These are phyloP conservation scores for Colletotrichum brevisporum DNA, from an alignment of 2,329 filamentous ascomycete genomes.

Conservation along the genomic window DNA sequence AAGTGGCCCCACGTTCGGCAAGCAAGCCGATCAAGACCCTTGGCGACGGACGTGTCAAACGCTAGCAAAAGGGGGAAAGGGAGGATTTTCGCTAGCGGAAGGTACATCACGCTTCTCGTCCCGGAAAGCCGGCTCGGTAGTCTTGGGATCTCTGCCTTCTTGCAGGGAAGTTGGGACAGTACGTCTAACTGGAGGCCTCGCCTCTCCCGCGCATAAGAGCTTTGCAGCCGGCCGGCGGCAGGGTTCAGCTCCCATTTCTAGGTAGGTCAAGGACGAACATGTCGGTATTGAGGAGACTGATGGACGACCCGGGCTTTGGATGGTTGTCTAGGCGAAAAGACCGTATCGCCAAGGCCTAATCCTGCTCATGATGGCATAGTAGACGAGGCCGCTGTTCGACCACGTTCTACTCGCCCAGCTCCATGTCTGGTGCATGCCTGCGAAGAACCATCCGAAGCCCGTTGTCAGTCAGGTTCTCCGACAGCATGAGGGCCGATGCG, in stretches of 20 bases:
- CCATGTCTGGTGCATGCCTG: conserved; percentile 5
- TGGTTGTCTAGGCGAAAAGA: conserved; percentile 7
- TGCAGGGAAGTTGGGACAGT: conserved; percentile 28
- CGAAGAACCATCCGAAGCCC: conserved; percentile 60
- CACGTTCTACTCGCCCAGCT: neutral
- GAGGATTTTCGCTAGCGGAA: neutral
- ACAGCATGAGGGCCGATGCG: conserved; percentile 72
- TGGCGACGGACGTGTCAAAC: neutral
- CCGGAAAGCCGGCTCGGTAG: neutral
- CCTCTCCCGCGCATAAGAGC: conserved; percentile 48
- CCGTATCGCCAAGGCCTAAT: conserved; percentile 29
- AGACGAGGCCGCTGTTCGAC: conserved; percentile 16
- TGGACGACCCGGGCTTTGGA: conserved; percentile 3
- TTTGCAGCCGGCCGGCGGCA: conserved; percentile 47
- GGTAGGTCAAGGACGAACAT: too few species aligned
- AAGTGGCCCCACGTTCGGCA: conserved; percentile 10
- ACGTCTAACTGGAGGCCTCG: conserved; percentile 52
- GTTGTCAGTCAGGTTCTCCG: conserved; percentile 70
- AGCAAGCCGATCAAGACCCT: conserved; percentile 2
- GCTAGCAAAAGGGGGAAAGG: neutral
- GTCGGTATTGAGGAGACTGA: too few species aligned
- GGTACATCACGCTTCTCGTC: neutral
- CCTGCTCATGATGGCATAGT: conserved; percentile 10
- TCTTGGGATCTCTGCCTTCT: conserved; percentile 8
- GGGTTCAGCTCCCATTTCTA: neutral